Conservation (phyloP, 192 early-diverging fungal genomes). For the Coemansia sp. region DNA sequence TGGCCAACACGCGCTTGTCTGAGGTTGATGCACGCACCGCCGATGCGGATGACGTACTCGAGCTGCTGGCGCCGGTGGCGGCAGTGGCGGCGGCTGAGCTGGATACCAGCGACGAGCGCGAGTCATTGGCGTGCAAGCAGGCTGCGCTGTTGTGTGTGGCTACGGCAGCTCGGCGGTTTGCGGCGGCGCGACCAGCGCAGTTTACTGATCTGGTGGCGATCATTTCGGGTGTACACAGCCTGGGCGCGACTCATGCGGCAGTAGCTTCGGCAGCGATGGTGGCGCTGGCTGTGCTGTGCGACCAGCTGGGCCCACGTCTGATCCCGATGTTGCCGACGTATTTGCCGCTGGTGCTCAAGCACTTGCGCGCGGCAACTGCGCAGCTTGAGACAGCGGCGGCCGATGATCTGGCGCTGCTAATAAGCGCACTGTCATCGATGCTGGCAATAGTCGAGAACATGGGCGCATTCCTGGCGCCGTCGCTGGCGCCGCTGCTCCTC, state of each 20-base stretch:
- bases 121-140: slow-evolving; percentile 60
- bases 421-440: slow-evolving; percentile 41
- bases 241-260: slow-evolving; percentile 26
- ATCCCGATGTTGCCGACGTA: slow-evolving; percentile 82
- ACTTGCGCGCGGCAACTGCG: slow-evolving; percentile 36
- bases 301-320: slow-evolving; percentile 72
- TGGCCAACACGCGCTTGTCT: slow-evolving; percentile 70
- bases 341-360: slow-evolving; percentile 73
- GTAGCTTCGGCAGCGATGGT: slow-evolving; percentile 55
- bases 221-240: slow-evolving; percentile 55
- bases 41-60: slow-evolving; percentile 37
- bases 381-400: slow-evolving; percentile 20
- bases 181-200: slow-evolving; percentile 58
- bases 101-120: slow-evolving; percentile 40
- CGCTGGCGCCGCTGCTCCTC: slow-evolving; percentile 39
- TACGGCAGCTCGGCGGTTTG: slow-evolving; percentile 68
- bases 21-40: slow-evolving; percentile 5
- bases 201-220: slow-evolving; percentile 61
- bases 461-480: slow-evolving; percentile 53
- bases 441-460: slow-evolving; percentile 52
- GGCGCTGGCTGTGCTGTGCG: slow-evolving; percentile 52
- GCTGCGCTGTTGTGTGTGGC: slow-evolving; percentile 77
- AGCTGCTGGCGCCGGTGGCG: slow-evolving; percentile 32
- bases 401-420: slow-evolving; percentile 50
- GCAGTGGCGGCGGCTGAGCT: slow-evolving; percentile 11